These are phyloP conservation scores for Fistulinella staudtii DNA, from an alignment of 1,284 basidiomycete species.

Conservation along the genomic window DNA sequence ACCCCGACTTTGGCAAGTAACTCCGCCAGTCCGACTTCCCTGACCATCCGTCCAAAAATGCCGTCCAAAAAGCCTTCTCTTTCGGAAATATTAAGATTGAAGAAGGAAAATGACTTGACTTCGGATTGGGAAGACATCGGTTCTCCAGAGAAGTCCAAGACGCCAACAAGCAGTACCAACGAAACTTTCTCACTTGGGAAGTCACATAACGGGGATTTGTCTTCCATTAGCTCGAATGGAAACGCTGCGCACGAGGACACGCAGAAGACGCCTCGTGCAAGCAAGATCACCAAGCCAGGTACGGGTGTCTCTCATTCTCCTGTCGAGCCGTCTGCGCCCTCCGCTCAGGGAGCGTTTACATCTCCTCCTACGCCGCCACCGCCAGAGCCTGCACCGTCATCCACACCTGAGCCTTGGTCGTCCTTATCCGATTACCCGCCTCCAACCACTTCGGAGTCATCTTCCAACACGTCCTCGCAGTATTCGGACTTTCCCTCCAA, in stretches of 20 bases:
- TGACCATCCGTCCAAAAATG: conserved; percentile 24
- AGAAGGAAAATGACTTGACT: conserved; percentile 51
- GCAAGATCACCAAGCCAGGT: conserved; percentile 31
- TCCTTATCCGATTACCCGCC: conserved; percentile 36
- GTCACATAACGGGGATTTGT: conserved; percentile 21
- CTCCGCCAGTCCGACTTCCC: conserved; percentile 33
- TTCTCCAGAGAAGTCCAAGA: conserved; percentile 40
- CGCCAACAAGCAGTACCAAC: conserved; percentile 45
- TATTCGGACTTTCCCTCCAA: conserved; percentile 38
- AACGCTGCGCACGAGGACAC: conserved; percentile 23
- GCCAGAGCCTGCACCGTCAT: conserved; percentile 55
- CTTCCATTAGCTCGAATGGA: conserved; percentile 25
- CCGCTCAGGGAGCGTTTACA: conserved; percentile 23
- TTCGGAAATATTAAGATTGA: conserved; percentile 54
- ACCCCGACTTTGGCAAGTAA: conserved; percentile 39
- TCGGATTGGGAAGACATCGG: conserved; percentile 63
- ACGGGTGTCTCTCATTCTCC: conserved; percentile 24
- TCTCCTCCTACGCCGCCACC: conserved; percentile 45
- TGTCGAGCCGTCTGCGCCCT: conserved; percentile 16
- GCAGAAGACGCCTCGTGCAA: conserved; percentile 30
- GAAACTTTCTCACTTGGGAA: conserved; percentile 37
- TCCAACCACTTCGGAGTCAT: conserved; percentile 45
- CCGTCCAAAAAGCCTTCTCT: conserved; percentile 57
- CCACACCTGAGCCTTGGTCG: conserved; percentile 64
- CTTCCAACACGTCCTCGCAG: conserved; percentile 45